A percentile compares a stretch with the other conserved stretches of the same genome.
Conservation (phyloP, 208 protist species). For the Crithidia brevicula region DNA sequence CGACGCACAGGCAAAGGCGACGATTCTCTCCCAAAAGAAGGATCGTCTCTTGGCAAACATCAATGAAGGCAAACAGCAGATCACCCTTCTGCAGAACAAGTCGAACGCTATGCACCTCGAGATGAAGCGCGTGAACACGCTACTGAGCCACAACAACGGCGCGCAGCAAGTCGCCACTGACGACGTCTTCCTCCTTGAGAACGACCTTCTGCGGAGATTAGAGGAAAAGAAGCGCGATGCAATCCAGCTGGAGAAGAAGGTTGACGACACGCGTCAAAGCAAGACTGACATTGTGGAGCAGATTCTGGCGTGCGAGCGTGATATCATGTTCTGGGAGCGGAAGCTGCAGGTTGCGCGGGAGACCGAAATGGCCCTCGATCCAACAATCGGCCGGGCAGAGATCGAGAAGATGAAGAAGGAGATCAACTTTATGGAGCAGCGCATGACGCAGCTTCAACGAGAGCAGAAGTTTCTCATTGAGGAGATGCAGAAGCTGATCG, state of each 20-base stretch:
- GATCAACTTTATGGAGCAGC: slow-evolving; percentile 95
- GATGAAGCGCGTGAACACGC: slow-evolving; percentile 93
- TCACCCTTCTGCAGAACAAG: slow-evolving; percentile 80
- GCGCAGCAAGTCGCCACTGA: slow-evolving; percentile 83
- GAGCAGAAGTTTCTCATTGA: slow-evolving; percentile 94
- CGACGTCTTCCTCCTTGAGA: slow-evolving; percentile 93
- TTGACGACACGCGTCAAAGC: slow-evolving; percentile 74
- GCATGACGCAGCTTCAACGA: slow-evolving; percentile 89
- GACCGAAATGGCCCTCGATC: slow-evolving; percentile 95
- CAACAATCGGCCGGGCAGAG: slow-evolving; percentile 93
- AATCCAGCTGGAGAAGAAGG: slow-evolving; percentile 86
- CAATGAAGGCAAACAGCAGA: slow-evolving; percentile 77
- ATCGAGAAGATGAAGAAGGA: slow-evolving; percentile 96
- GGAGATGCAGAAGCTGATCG: slow-evolving; percentile 95
- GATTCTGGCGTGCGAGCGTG: slow-evolving; percentile 91
- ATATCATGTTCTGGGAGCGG: slow-evolving; percentile 96
- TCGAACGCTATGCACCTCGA: slow-evolving; percentile 92
- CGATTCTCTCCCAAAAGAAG: slow-evolving; percentile 92
- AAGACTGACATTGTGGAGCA: slow-evolving; percentile 89
- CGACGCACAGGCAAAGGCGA: slow-evolving; percentile 83
- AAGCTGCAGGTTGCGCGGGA: slow-evolving; percentile 97
- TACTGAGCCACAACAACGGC: slow-evolving; percentile 85
- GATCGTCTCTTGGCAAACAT: slow-evolving; percentile 85
- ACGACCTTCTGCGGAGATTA: slow-evolving; percentile 86
- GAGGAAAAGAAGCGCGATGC: slow-evolving; percentile 93